Base-by-base conservation (phyloP, 2,329 filamentous ascomycete species). In the Fusarium penzigii region DNA sequence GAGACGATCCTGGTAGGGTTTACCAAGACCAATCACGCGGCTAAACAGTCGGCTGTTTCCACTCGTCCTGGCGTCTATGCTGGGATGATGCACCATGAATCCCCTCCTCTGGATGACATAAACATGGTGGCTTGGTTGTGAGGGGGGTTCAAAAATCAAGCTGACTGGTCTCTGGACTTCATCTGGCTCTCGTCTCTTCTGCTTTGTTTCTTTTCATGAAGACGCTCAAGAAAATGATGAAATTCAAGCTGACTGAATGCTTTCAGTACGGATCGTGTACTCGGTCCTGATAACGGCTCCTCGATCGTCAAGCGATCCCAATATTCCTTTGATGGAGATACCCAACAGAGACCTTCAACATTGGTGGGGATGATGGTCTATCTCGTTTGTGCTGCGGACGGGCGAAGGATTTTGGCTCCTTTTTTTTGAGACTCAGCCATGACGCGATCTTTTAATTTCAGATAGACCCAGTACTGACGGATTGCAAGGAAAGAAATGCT, bases 51-150 rank as follows among this genome's bases (percentile, higher is more conserved):
- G 62, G 59, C 58, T 65, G 62, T 68, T 61, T 59, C 45, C 57
- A 56, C 57, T 57, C 44, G 43, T 57, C 39, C 49, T 56, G 65
- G 67, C 67, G 67, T 68, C 63, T 69, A 68, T 66, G 59, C 56
- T 51, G 56, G 58, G 62, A 52, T 57, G 55, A 12, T 49, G 32
- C 32, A 36, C 32, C 32, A 25, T 39, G 43, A 45, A 17, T 39
- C 46, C 49, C 56, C 57, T 54, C 49, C 47, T 39, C 56, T 54
- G 42, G 46, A 50, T 51, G 53, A 56, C 32, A 36, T 36, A 36
- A 7, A 36, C 32, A 42, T 50, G 51, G 47, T 38, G 53, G 39
- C 49, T 58, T 51, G 49, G 44, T 39, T 8, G 45, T 48, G 51
- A 57, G 57, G 48, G 49, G 46, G 20, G 20, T 25, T 56, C 50